Percentiles rank a stretch among this genome's conserved stretches.
These are phyloP conservation scores for Sugiyamaella paludigena DNA, from an alignment of 1,139 yeast genomes.

Conservation along the genomic window DNA sequence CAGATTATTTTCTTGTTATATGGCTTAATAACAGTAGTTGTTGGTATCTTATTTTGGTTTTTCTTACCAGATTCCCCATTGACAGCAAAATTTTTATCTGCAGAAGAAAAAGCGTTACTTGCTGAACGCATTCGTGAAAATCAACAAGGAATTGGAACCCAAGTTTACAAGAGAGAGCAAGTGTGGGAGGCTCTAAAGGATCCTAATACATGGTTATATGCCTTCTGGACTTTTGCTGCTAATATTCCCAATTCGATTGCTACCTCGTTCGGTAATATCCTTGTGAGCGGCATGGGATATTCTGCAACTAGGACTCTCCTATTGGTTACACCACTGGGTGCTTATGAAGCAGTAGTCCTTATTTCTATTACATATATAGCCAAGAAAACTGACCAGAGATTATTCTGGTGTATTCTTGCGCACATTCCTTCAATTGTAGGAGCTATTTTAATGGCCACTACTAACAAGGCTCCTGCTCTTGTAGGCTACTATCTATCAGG, in stretches of 20 bases:
- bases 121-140: constrained; percentile 51
- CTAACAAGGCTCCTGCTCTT: constrained; percentile 24
- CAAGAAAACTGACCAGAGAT: constrained; percentile 33
- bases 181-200: constrained; percentile 37
- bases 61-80: constrained; percentile 55
- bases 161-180: constrained; percentile 51
- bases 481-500: constrained; percentile 30
- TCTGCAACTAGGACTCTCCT: constrained; percentile 26
- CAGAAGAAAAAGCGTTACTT: constrained; percentile 50
- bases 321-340: constrained; percentile 31
- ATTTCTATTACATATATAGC: constrained; percentile 22
- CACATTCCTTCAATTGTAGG: constrained; percentile 32
- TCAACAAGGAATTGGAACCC: constrained; percentile 53
- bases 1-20: constrained; percentile 49
- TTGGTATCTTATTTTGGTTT: constrained; percentile 48
- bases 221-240: constrained; percentile 41
- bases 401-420: constrained; percentile 42
- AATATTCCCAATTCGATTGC: constrained; percentile 51
- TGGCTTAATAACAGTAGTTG: constrained; percentile 36
- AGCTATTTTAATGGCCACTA: constrained; percentile 26
- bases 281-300: constrained; percentile 32
- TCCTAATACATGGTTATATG: constrained; percentile 49
- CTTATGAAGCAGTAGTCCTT: constrained; percentile 25
- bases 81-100: constrained; percentile 52
- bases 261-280: constrained; percentile 34